These are phyloP conservation scores for Alternaria gaisen DNA, from an alignment of 2,329 filamentous ascomycete species.

Conservation along the genomic window DNA sequence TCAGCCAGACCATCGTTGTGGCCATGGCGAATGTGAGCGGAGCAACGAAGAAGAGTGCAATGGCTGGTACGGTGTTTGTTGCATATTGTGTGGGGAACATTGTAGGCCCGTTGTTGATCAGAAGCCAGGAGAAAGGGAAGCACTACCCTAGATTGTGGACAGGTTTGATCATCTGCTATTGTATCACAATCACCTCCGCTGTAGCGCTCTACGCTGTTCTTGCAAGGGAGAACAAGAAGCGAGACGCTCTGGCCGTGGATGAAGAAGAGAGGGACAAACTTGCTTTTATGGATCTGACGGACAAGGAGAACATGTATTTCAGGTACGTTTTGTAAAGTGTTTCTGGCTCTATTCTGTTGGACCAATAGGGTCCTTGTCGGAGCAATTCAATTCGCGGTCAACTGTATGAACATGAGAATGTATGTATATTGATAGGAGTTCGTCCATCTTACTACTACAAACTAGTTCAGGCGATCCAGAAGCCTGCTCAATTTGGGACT, in stretches of 20 bases:
- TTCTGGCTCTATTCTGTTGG: too few species aligned
- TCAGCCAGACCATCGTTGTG: slow-evolving; percentile 67
- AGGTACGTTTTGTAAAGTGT: slow-evolving; percentile 57
- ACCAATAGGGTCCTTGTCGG: neutral
- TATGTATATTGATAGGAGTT: neutral
- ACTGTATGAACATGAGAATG: neutral
- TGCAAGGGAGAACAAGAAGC: slow-evolving; percentile 60
- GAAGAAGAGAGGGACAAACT: slow-evolving; percentile 64
- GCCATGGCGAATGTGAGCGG: slow-evolving; percentile 76
- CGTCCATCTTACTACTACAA: neutral
- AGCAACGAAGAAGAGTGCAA: slow-evolving; percentile 80
- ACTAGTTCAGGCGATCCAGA: neutral
- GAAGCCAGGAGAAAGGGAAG: slow-evolving; percentile 68
- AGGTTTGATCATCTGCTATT: slow-evolving; percentile 73
- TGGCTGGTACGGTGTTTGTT: slow-evolving; percentile 77
- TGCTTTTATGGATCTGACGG: slow-evolving; percentile 63
- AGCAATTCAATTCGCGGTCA: neutral
- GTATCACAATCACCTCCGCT: slow-evolving; percentile 70
- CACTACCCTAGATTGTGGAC: slow-evolving; percentile 79
- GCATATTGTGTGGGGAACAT: slow-evolving; percentile 81
- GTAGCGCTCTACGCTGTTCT: slow-evolving; percentile 67
- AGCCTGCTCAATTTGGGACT: slow-evolving; percentile 1
- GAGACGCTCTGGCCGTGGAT: slow-evolving; percentile 57
- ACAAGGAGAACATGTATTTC: slow-evolving; percentile 66
- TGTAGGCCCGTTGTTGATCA: slow-evolving; percentile 75